Conservation (phyloP, 1,284 basidiomycete species). For the Blastosporella zonata region DNA sequence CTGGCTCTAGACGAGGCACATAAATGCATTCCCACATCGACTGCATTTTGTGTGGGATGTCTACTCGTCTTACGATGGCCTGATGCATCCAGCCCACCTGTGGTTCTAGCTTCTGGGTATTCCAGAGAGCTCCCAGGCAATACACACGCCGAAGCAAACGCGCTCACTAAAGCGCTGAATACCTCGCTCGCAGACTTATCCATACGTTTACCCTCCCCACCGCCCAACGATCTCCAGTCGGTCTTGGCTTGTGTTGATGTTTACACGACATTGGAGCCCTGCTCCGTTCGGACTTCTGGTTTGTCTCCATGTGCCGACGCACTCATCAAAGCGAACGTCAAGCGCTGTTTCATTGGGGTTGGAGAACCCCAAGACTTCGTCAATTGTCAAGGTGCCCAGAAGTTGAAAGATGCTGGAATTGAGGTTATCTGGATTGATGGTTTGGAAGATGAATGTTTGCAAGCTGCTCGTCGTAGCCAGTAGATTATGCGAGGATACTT, state of each 20-base stretch:
- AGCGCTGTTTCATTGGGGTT: constrained; percentile 85
- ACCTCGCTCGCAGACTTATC: constrained; percentile 43
- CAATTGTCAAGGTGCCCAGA: constrained; percentile 82
- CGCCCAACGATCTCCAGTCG: constrained; percentile 24
- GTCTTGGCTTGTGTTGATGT: constrained; percentile 62
- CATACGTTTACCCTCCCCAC: constrained; percentile 39
- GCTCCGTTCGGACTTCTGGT: constrained; percentile 87
- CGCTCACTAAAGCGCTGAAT: constrained; percentile 69
- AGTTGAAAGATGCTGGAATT: constrained; percentile 73
- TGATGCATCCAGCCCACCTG: constrained; percentile 33
- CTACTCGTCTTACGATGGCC: constrained; percentile 60
- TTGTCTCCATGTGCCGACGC: constrained; percentile 85
- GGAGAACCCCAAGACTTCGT: constrained; percentile 96
- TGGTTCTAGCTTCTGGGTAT: constrained; percentile 79
- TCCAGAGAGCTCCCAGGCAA: constrained; percentile 93
- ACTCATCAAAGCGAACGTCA: constrained; percentile 71
- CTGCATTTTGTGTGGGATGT: constrained; percentile 96
- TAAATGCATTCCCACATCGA: constrained; percentile 69
- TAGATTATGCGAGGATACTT: background rate
- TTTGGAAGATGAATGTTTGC: constrained; percentile 74
- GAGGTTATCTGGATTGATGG: constrained; percentile 74
- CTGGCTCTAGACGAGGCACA: constrained; percentile 72
- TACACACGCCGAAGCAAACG: constrained; percentile 97
- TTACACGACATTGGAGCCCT: constrained; percentile 98
- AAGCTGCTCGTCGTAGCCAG: constrained; percentile 65